phyloP scores from a whole-genome alignment of 2,329 filamentous ascomycete species.

The Arthrinium puccinioides region DNA sequence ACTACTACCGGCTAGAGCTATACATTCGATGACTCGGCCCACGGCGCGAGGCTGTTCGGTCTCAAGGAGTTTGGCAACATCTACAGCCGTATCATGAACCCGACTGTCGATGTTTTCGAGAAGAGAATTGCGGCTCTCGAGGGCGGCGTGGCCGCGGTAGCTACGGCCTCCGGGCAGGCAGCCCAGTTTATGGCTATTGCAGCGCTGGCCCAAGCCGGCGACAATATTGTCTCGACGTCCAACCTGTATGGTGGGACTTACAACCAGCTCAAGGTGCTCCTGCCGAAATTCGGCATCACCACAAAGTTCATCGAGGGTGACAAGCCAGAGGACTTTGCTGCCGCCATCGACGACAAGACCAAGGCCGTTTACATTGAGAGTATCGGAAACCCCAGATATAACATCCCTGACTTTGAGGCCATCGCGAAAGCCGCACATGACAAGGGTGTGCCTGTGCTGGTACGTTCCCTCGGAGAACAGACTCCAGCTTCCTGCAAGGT shows the following conservation, averaged over 20 bases:
- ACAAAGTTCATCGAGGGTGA: constrained; percentile 87
- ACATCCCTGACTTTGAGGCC: constrained; percentile 82
- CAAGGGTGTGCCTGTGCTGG: constrained; percentile 59
- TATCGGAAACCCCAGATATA: constrained; percentile 91
- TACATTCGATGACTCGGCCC: constrained; percentile 91
- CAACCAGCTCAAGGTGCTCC: constrained; percentile 91
- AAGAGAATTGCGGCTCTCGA: constrained; percentile 94
- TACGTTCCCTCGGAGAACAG: constrained; percentile 19
- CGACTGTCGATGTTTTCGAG: constrained; percentile 92
- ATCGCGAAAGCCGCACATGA: constrained; percentile 73
- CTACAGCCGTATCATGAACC: constrained; percentile 96
- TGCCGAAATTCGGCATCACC: constrained; percentile 77
- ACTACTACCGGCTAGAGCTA: constrained; percentile 55
- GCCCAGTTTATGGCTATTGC: constrained; percentile 88
- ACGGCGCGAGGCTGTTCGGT: constrained; percentile 89
- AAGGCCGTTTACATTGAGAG: constrained; percentile 90
- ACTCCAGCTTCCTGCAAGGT: too few species aligned
- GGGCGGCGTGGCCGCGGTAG: constrained; percentile 80
- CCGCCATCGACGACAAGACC: constrained; percentile 83
- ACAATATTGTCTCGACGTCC: constrained; percentile 88
- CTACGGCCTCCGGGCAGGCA: constrained; percentile 77
- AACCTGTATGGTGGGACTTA: constrained; percentile 95
- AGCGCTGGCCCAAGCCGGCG: constrained; percentile 76
- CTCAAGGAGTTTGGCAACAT: constrained; percentile 98
- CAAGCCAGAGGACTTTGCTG: constrained; percentile 68